These are phyloP conservation scores for Chaetomium sp. DNA, from an alignment of 2,329 filamentous ascomycete genomes.

Conservation along the genomic window DNA sequence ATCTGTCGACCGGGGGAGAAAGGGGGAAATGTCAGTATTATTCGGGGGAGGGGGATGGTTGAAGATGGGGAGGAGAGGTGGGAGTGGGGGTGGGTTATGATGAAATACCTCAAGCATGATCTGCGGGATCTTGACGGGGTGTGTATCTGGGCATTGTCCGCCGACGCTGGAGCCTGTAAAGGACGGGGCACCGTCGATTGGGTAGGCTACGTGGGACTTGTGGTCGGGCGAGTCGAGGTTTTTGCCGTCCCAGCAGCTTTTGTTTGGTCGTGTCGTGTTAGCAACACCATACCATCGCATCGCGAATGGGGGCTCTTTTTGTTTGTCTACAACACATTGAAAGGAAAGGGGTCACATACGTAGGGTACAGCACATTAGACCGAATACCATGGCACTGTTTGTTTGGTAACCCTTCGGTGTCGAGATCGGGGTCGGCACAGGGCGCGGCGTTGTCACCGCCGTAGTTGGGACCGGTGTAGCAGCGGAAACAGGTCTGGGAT, in stretches of 20 bases:
- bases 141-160: slow-evolving; percentile 1
- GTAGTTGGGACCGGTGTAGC: slow-evolving; percentile 6
- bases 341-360: not conserved
- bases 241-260: slow-evolving; percentile 47
- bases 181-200: slow-evolving; percentile 12
- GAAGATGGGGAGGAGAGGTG: not conserved
- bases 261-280: not conserved
- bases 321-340: not conserved
- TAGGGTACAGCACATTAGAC: slow-evolving; percentile 35
- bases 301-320: too few species aligned
- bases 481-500: slow-evolving; percentile 36
- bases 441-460: slow-evolving; percentile 1
- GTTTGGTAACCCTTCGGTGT: not conserved
- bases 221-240: slow-evolving; percentile 43
- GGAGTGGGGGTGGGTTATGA: not conserved
- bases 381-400: slow-evolving; percentile 5
- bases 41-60: not conserved
- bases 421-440: slow-evolving; percentile 2
- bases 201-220: slow-evolving; percentile 38
- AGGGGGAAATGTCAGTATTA: not conserved
- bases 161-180: not conserved
- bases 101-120: not conserved
- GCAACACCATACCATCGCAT: not conserved
- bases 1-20: not conserved
- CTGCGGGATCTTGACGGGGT: slow-evolving; percentile 8